Evolutionary conservation across 306 rosid species (phyloP).

Genomic region (Pyrus communis): DNA sequence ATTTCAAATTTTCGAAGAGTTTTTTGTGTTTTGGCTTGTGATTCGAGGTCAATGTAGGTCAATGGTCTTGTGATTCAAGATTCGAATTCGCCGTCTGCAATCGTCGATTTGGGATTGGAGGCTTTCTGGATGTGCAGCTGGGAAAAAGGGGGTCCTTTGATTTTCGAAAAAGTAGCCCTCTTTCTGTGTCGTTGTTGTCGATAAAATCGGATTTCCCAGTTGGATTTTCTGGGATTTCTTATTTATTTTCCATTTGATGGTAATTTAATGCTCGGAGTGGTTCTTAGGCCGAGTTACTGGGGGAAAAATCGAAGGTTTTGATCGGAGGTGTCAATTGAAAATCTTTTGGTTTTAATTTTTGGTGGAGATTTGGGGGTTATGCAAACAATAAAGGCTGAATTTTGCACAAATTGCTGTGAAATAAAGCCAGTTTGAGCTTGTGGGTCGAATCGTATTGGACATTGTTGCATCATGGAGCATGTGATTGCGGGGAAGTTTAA

Average conservation of each 20-base stretch:
- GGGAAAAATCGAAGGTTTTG: not conserved
- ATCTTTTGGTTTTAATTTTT: not conserved
- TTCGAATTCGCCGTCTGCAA: constrained; percentile 1
- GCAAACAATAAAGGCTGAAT: constrained; percentile 29
- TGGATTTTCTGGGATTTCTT: not conserved
- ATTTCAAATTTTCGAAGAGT: not conserved
- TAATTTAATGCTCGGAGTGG: constrained; percentile 2
- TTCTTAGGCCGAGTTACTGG: constrained; percentile 12
- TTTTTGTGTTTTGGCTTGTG: not conserved
- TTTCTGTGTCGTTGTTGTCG: not conserved
- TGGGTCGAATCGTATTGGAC: constrained; percentile 31
- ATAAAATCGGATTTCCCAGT: not conserved
- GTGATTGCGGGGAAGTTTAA: constrained; percentile 87
- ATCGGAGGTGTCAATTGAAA: constrained; percentile 20
- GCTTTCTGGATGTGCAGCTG: not conserved
- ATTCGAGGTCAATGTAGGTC: constrained; percentile 29
- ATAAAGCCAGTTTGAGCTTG: constrained; percentile 16
- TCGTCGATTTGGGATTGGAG: constrained; percentile 7
- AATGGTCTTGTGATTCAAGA: constrained; percentile 13
- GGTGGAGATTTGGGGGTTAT: constrained; percentile 28
- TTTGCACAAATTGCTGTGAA: constrained; percentile 31
- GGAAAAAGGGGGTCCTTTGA: not conserved
- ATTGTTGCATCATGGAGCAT: constrained; percentile 71
- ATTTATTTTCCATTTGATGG: not conserved
- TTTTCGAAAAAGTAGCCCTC: not conserved